These are phyloP conservation scores for Rusavskia elegans DNA, from an alignment of 495 filamentous ascomycete species.

Conservation along the genomic window DNA sequence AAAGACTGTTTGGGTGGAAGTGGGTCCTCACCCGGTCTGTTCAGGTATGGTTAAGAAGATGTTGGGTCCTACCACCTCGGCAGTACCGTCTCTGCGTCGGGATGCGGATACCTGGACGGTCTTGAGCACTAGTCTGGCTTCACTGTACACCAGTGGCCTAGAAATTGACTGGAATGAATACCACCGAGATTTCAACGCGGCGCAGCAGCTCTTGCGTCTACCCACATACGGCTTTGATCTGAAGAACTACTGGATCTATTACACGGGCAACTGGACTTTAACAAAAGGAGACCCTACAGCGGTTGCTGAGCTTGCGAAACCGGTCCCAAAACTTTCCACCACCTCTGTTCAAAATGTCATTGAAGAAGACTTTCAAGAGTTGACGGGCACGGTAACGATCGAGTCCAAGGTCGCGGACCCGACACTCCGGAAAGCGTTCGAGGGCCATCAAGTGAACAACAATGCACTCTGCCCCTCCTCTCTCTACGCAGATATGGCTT, in stretches of 20 bases:
- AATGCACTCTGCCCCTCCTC: conserved; percentile 23
- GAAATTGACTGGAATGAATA: conserved; percentile 50
- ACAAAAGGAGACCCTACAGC: conserved; percentile 17
- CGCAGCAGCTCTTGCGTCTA: conserved; percentile 34
- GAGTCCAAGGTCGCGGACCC: conserved; percentile 40
- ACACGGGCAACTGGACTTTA: conserved; percentile 31
- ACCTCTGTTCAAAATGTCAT: conserved; percentile 20
- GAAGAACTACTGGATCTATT: conserved; percentile 58
- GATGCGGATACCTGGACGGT: conserved; percentile 32
- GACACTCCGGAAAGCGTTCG: conserved; percentile 33
- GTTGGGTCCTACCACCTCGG: conserved; percentile 31
- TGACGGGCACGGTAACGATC: conserved; percentile 35
- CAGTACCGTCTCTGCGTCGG: conserved; percentile 29
- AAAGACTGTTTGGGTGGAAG: conserved; percentile 29
- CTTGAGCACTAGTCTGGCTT: conserved; percentile 32
- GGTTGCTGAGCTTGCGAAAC: conserved; percentile 6
- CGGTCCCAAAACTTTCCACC: conserved; percentile 9
- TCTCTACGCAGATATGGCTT: conserved; percentile 33
- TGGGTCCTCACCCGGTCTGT: conserved; percentile 46
- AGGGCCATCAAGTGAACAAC: conserved; percentile 46
- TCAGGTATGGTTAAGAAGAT: conserved; percentile 40
- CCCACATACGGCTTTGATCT: conserved; percentile 52
- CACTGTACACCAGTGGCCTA: conserved; percentile 39
- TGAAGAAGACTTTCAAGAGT: conserved; percentile 34
- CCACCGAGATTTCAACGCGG: conserved; percentile 40